Evolutionary conservation across 306 rosid genomes (phyloP).

Genomic region (Potentilla sterilis): DNA sequence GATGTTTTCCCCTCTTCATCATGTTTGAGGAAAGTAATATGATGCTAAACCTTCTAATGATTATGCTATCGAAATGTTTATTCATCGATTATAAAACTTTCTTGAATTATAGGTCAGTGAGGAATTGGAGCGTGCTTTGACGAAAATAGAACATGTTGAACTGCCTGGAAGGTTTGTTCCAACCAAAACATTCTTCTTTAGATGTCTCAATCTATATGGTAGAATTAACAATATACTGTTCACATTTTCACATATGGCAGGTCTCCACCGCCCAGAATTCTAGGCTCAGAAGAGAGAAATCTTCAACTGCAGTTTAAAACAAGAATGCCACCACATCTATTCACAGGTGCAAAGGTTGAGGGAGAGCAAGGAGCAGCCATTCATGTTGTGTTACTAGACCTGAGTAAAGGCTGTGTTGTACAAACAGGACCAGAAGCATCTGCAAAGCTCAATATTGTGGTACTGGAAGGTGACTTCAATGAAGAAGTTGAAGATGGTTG

Average conservation of each 20-base stretch:
- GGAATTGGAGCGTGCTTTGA: slow-evolving; percentile 82
- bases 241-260: slow-evolving; percentile 34
- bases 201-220: neutral
- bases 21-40: neutral
- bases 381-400: slow-evolving; percentile 60
- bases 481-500: slow-evolving; percentile 62
- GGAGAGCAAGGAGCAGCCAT: slow-evolving; percentile 82
- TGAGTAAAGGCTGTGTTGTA: slow-evolving; percentile 47
- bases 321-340: slow-evolving; percentile 85
- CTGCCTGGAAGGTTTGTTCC: slow-evolving; percentile 63
- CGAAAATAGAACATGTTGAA: slow-evolving; percentile 48
- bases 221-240: neutral
- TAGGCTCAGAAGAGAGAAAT: slow-evolving; percentile 44
- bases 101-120: slow-evolving; percentile 59
- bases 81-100: slow-evolving; percentile 3
- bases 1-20: neutral
- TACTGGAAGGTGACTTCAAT: slow-evolving; percentile 79
- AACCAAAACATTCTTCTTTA: neutral
- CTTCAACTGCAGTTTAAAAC: slow-evolving; percentile 74
- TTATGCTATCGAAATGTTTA: slow-evolving; percentile 19
- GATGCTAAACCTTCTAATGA: neutral
- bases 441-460: slow-evolving; percentile 67
- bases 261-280: slow-evolving; percentile 52
- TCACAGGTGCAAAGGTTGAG: slow-evolving; percentile 82
- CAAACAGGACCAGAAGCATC: slow-evolving; percentile 64